Conservation (phyloP, 1,284 basidiomycete species). For the Heterobasidion occidentale region DNA sequence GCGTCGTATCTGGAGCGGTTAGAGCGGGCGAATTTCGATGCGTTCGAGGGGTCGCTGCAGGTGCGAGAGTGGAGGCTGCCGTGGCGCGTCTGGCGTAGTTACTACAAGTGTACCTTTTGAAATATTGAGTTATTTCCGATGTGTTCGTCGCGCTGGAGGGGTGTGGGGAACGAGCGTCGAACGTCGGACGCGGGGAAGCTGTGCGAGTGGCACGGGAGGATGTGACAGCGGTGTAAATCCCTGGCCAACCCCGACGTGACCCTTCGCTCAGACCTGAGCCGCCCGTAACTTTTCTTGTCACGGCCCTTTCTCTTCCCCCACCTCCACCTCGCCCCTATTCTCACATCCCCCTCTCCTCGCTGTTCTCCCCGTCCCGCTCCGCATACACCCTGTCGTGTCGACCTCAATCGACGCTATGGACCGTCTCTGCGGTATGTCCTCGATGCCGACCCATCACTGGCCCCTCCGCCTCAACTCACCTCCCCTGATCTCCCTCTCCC, state of each 20-base stretch:
- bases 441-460: constrained; percentile 4
- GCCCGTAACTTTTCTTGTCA: neutral
- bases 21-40: constrained; percentile 78
- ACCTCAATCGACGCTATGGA: constrained; percentile 7
- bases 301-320: neutral
- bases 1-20: constrained; percentile 67
- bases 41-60: constrained; percentile 67
- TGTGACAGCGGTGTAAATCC: neutral
- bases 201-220: neutral
- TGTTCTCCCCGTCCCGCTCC: neutral
- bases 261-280: neutral
- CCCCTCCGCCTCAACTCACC: neutral
- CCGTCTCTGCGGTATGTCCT: constrained; percentile 13
- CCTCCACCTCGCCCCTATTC: neutral
- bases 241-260: neutral
- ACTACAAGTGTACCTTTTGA: constrained; percentile 54
- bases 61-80: constrained; percentile 80
- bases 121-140: neutral
- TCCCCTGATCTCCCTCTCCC: constrained; percentile 3
- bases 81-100: constrained; percentile 78
- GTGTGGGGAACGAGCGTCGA: neutral
- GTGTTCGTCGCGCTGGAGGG: neutral
- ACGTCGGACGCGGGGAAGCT: neutral
- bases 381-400: neutral
- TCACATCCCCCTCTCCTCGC: neutral